Percentiles rank a stretch among this genome's conserved stretches.
These are phyloP conservation scores for Mortierella alpina DNA, from an alignment of 192 early-diverging fungal genomes.

Conservation along the genomic window DNA sequence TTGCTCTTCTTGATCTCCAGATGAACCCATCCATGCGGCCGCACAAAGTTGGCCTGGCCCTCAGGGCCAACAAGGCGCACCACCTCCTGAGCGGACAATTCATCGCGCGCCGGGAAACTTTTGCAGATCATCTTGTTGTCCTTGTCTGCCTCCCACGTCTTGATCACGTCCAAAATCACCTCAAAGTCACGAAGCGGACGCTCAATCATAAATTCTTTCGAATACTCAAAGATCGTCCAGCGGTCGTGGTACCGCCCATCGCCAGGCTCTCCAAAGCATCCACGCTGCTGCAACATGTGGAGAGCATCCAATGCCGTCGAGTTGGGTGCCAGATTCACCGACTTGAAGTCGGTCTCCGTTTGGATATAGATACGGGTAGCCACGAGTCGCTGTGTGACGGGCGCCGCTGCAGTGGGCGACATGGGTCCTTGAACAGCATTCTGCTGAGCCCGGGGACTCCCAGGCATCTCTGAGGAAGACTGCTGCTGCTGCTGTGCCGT, in stretches of 20 bases:
- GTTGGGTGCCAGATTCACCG: conserved; percentile 78
- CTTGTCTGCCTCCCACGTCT: conserved; percentile 83
- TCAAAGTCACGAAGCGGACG: conserved; percentile 94
- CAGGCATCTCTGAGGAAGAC: conserved; percentile 17
- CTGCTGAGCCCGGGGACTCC: conserved; percentile 3
- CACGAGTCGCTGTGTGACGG: conserved; percentile 54
- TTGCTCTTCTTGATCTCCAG: conserved; percentile 85
- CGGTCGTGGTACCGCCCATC: conserved; percentile 64
- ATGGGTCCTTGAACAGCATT: conserved; percentile 8
- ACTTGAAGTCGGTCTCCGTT: conserved; percentile 80
- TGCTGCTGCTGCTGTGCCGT: conserved; percentile 6
- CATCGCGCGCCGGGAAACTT: conserved; percentile 71
- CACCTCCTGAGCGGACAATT: conserved; percentile 68
- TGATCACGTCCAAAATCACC: conserved; percentile 81
- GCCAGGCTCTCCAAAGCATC: conserved; percentile 51
- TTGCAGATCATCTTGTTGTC: conserved; percentile 84
- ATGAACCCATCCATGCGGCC: conserved; percentile 71
- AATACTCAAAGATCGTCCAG: conserved; percentile 95
- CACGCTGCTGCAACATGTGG: conserved; percentile 72
- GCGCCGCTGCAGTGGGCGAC: conserved; percentile 8
- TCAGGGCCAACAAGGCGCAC: conserved; percentile 44
- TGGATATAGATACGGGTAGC: conserved; percentile 92
- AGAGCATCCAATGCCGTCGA: conserved; percentile 80
- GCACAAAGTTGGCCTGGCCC: conserved; percentile 41
- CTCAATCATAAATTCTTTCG: conserved; percentile 81